Evolutionary conservation across 2,329 filamentous ascomycete species (phyloP).

Genomic region (Dissoconium aciculare): DNA sequence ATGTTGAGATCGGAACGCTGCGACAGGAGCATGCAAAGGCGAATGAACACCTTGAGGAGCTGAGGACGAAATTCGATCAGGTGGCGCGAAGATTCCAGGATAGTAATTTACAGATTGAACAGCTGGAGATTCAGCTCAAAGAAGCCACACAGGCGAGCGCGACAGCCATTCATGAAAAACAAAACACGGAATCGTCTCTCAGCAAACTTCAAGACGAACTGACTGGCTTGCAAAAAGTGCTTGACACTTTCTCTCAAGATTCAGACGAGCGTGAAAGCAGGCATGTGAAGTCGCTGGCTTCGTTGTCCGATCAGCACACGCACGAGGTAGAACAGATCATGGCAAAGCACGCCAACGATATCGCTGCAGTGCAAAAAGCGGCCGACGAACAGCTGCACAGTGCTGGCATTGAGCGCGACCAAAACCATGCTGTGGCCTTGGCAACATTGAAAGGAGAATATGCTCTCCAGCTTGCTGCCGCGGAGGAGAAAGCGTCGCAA

Average conservation of each 20-base stretch:
- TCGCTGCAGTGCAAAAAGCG: slow-evolving; percentile 3
- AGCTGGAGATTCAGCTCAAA: slow-evolving; percentile 7
- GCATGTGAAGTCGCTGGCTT: slow-evolving; percentile 6
- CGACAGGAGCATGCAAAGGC: slow-evolving; percentile 2
- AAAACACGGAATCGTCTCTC: neutral
- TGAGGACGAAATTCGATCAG: slow-evolving; percentile 1
- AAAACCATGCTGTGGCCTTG: too few species aligned
- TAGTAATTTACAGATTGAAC: slow-evolving; percentile 10
- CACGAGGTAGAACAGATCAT: slow-evolving; percentile 1
- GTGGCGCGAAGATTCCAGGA: slow-evolving; percentile 2
- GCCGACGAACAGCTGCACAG: slow-evolving; percentile 3
- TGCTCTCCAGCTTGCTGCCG: neutral
- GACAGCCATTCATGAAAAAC: neutral
- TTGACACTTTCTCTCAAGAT: slow-evolving; percentile 11
- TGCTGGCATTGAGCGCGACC: too few species aligned
- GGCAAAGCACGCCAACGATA: slow-evolving; percentile 4
- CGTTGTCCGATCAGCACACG: slow-evolving; percentile 6
- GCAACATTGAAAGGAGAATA: too few species aligned
- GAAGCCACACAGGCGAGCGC: slow-evolving; percentile 4
- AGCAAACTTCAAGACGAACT: slow-evolving; percentile 6
- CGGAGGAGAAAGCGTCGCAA: neutral
- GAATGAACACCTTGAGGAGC: slow-evolving; percentile 2
- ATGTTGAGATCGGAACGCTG: slow-evolving; percentile 3
- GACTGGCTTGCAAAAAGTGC: slow-evolving; percentile 11
- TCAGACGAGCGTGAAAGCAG: slow-evolving; percentile 9